Conservation (phyloP, 192 early-diverging fungal species). For the Geranomyces michiganensis region DNA sequence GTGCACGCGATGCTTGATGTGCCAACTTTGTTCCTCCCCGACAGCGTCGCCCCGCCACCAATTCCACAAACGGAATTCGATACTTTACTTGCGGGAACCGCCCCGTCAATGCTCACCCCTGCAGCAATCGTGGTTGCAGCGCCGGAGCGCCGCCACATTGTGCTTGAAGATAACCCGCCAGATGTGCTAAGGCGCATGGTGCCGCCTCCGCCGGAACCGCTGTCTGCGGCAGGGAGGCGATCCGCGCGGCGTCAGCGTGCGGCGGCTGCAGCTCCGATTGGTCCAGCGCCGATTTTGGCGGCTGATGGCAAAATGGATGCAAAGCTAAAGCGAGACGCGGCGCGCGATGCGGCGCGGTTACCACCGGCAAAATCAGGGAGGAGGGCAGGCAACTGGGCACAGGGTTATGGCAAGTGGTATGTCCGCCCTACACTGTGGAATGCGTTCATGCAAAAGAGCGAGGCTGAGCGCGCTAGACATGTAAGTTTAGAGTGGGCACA, state of each 20-base stretch:
- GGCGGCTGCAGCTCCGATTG: too few relatives aligned
- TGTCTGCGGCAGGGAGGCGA: too few relatives aligned
- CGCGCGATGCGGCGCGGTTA: too few relatives aligned
- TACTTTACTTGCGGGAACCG: neutral
- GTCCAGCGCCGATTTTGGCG: too few relatives aligned
- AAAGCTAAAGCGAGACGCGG: too few relatives aligned
- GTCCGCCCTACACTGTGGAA: constrained; percentile 44
- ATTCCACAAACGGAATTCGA: neutral
- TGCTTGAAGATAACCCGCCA: constrained; percentile 45
- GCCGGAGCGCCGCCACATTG: constrained; percentile 37
- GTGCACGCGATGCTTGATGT: constrained; percentile 26
- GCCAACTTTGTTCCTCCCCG: constrained; percentile 24
- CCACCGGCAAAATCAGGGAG: too few relatives aligned
- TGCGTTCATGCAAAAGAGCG: constrained; percentile 35
- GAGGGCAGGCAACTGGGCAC: neutral
- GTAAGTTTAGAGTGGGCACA: neutral
- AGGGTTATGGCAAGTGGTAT: constrained; percentile 47
- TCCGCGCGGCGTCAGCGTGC: too few relatives aligned
- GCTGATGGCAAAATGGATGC: too few relatives aligned
- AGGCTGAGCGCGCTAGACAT: constrained; percentile 17
- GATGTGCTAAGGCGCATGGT: constrained; percentile 16
- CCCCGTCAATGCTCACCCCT: constrained; percentile 1
- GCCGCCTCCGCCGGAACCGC: neutral
- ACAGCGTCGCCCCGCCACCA: neutral
- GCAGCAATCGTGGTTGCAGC: neutral